These are phyloP conservation scores for Coccomyxa sp. DNA, from an alignment of 139 green algal genomes.

Conservation along the genomic window DNA sequence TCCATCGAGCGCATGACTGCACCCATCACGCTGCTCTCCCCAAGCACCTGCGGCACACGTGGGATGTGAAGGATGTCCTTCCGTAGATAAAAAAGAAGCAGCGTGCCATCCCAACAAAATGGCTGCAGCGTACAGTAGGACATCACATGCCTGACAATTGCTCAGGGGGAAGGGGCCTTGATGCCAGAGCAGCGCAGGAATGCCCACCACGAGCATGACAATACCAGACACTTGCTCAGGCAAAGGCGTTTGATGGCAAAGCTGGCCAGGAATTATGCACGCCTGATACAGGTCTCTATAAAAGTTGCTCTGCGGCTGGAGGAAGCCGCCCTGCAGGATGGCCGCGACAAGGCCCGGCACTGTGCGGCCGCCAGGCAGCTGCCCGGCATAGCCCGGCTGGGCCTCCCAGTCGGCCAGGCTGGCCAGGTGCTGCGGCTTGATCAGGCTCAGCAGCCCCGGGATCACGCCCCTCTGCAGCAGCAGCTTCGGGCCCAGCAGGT, in stretches of 20 bases:
- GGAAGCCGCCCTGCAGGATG: constrained; percentile 25
- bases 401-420: constrained; percentile 11
- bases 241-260: not conserved
- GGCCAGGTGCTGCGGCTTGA: constrained; percentile 38
- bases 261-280: not conserved
- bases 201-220: not conserved
- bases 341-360: not conserved
- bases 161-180: not conserved
- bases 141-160: too few relatives aligned
- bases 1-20: constrained; percentile 7
- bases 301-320: not conserved
- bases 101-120: too few relatives aligned
- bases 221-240: not conserved
- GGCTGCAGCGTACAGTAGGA: too few relatives aligned
- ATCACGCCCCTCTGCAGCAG: constrained; percentile 36
- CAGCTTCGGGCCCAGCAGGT: constrained; percentile 25
- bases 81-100: too few relatives aligned
- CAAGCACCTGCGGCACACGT: constrained; percentile 6
- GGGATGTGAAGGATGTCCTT: too few relatives aligned
- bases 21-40: not conserved
- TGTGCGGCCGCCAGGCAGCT: not conserved
- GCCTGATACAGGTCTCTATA: not conserved
- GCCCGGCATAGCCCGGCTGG: not conserved
- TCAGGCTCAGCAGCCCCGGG: constrained; percentile 36
- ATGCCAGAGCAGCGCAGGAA: not conserved